Conservation (phyloP, 306 rosid species). For the Biancaea sappan region DNA sequence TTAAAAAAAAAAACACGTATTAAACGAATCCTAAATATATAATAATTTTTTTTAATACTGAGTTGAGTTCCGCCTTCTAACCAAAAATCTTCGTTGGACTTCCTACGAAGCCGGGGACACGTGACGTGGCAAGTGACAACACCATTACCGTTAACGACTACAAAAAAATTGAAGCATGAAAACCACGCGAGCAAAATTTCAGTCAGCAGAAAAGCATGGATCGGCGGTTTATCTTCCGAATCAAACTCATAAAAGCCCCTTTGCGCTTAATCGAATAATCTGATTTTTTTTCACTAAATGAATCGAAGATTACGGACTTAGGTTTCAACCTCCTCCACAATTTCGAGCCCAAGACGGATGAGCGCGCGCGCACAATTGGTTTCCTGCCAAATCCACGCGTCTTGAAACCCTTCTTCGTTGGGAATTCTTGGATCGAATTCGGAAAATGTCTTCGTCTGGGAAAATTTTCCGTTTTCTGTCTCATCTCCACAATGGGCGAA, state of each 20-base stretch:
- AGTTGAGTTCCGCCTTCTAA: no score
- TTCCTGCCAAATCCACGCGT: conserved; percentile 46
- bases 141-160: background rate
- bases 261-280: background rate
- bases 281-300: conserved; percentile 24
- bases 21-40: no score
- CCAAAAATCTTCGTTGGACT: no score
- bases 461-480: conserved; percentile 3
- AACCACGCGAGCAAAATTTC: background rate
- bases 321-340: conserved; percentile 56
- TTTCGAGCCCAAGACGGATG: conserved; percentile 53
- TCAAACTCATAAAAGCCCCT: conserved; percentile 32
- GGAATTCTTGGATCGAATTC: conserved; percentile 30
- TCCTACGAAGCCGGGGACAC: no score
- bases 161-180: background rate
- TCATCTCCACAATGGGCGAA: background rate
- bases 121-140: background rate
- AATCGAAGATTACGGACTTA: conserved; percentile 59
- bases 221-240: conserved; percentile 32
- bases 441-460: conserved; percentile 41
- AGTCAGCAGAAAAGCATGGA: conserved; percentile 27
- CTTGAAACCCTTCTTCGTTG: conserved; percentile 34
- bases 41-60: no score
- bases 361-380: background rate
- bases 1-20: no score